A percentile compares a stretch with the other conserved stretches of the same genome.
These are phyloP conservation scores for Nasturtium officinale DNA, from an alignment of 345 rosid species.

Conservation along the genomic window DNA sequence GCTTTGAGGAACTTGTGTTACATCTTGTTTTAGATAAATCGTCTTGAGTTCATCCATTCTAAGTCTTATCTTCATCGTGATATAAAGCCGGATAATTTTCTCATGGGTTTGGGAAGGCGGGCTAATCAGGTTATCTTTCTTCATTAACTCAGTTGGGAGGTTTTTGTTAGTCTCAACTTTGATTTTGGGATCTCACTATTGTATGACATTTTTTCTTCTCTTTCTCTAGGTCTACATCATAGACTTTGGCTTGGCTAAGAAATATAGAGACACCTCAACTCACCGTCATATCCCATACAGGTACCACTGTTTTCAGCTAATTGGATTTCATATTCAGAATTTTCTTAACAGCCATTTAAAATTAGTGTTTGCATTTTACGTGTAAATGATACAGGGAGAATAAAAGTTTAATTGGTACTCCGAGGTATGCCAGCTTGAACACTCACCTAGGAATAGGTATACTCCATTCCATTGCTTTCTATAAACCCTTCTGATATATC, in stretches of 20 bases:
- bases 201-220: constrained; percentile 33
- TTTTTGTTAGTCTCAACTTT: too few relatives aligned
- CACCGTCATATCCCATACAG: constrained; percentile 90
- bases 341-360: too few relatives aligned
- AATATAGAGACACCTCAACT: constrained; percentile 78
- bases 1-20: too few relatives aligned
- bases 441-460: constrained; percentile 91
- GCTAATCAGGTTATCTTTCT: constrained; percentile 70
- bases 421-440: constrained; percentile 99
- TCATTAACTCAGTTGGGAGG: too few relatives aligned
- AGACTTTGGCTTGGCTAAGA: constrained; percentile 95
- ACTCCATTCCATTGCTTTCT: background rate
- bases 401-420: constrained; percentile 92
- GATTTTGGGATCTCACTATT: too few relatives aligned
- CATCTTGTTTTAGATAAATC: constrained; percentile 53
- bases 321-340: too few relatives aligned
- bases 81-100: constrained; percentile 93
- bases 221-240: constrained; percentile 70
- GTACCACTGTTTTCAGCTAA: constrained; percentile 9
- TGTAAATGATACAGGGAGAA: constrained; percentile 76
- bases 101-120: constrained; percentile 93
- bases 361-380: too few relatives aligned
- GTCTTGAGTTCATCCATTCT: constrained; percentile 88
- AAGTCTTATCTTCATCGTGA: constrained; percentile 94
- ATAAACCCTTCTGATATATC: background rate